A percentile compares a stretch with the other conserved stretches of the same genome.
phyloP scores from a whole-genome alignment of 2,329 filamentous ascomycete genomes.

The Fusarium oxysporum region DNA sequence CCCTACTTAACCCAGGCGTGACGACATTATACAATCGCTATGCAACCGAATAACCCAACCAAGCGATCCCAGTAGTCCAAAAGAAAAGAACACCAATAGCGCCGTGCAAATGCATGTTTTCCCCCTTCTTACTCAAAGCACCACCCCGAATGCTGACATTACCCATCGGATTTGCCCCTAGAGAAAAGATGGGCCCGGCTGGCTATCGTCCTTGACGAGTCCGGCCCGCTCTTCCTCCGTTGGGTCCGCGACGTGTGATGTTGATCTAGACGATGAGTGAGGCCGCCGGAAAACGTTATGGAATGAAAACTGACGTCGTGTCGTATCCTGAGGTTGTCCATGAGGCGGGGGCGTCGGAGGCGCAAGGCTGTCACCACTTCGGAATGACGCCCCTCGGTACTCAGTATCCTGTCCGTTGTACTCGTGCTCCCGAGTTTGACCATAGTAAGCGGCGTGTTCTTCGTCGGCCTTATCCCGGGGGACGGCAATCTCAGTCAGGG shows the following conservation, averaged over 20 bases:
- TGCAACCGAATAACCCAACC: constrained; percentile 21
- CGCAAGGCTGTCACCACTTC: constrained; percentile 56
- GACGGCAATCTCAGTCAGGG: constrained; percentile 70
- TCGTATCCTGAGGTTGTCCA: constrained; percentile 69
- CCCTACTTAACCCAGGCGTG: constrained; percentile 31
- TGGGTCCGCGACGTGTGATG: constrained; percentile 51
- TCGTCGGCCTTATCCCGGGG: constrained; percentile 58
- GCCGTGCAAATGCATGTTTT: constrained; percentile 40
- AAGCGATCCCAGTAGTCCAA: constrained; percentile 4
- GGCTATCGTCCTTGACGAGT: constrained; percentile 74
- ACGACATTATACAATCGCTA: constrained; percentile 39
- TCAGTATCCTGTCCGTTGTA: constrained; percentile 61
- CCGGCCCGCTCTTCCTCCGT: constrained; percentile 88
- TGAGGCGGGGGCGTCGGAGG: constrained; percentile 74
- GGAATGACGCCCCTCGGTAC: constrained; percentile 61
- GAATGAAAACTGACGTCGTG: constrained; percentile 90
- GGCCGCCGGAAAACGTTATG: constrained; percentile 77
- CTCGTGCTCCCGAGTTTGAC: constrained; percentile 55
- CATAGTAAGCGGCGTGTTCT: constrained; percentile 57
- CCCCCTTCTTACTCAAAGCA: constrained; percentile 7
- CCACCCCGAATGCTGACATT: not conserved
- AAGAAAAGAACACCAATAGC: constrained; percentile 39
- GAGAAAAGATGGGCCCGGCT: constrained; percentile 31
- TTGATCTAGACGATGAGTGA: constrained; percentile 49
- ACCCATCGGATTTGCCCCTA: constrained; percentile 24